A percentile compares a stretch with the other conserved stretches of the same genome.
These are phyloP conservation scores for Ceratobasidium sp. DNA, from an alignment of 1,284 basidiomycete genomes.

Conservation along the genomic window DNA sequence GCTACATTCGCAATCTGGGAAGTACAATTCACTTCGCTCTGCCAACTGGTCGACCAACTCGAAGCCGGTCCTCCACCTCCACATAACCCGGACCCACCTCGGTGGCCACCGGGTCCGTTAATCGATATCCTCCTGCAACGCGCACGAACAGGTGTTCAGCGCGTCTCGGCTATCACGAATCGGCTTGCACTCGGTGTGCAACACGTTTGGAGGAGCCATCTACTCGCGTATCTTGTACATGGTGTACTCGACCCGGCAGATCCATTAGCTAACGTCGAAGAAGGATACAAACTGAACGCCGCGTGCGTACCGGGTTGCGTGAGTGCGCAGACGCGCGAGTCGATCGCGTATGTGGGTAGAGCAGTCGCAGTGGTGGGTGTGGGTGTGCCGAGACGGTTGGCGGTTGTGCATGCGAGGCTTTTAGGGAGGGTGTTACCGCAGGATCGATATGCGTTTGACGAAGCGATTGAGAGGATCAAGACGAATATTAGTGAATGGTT, in stretches of 20 bases:
- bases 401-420: conserved; percentile 73
- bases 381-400: conserved; percentile 79
- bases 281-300: conserved; percentile 65
- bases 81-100: conserved; percentile 53
- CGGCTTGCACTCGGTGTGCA: conserved; percentile 80
- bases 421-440: conserved; percentile 78
- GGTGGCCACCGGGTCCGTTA: conserved; percentile 78
- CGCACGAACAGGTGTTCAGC: conserved; percentile 80
- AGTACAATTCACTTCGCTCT: conserved; percentile 68
- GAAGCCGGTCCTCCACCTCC: too few species aligned
- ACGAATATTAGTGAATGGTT: conserved; percentile 89
- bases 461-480: conserved; percentile 77
- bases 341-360: conserved; percentile 88
- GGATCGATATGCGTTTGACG: conserved; percentile 81
- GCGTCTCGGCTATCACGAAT: conserved; percentile 77
- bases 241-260: conserved; percentile 74
- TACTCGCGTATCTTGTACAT: conserved; percentile 83
- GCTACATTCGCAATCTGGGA: conserved; percentile 57
- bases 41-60: too few species aligned
- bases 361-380: conserved; percentile 87
- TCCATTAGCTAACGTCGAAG: conserved; percentile 67
- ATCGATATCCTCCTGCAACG: conserved; percentile 80
- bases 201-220: conserved; percentile 81
- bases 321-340: conserved; percentile 77
- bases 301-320: conserved; percentile 82